Percentiles rank a stretch among this genome's conserved stretches.
These are phyloP conservation scores for Ampelomyces quisqualis DNA, from an alignment of 2,329 filamentous ascomycete genomes.

Conservation along the genomic window DNA sequence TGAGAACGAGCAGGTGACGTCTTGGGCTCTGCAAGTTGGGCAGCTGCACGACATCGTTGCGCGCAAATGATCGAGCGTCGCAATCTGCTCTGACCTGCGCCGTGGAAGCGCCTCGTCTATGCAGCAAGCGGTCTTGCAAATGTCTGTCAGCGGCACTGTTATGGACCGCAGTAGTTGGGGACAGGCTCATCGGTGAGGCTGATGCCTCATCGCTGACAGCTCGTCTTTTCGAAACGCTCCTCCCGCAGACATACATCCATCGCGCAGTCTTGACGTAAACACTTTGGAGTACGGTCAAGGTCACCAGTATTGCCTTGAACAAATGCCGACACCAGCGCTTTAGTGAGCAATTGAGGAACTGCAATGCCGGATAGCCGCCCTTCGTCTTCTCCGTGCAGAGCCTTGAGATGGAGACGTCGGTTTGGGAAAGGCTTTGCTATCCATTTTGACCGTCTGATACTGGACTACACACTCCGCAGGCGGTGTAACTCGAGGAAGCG, in stretches of 20 bases:
- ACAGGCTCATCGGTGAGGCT: neutral
- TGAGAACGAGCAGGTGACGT: neutral
- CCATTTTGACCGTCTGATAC: too few relatives aligned
- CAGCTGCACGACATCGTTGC: neutral
- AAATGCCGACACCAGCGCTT: too few relatives aligned
- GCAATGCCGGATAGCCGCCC: too few relatives aligned
- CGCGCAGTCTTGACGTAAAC: too few relatives aligned
- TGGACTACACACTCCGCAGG: too few relatives aligned
- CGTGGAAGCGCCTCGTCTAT: slow-evolving; percentile 1
- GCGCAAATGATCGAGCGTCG: neutral
- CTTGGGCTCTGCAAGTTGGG: neutral
- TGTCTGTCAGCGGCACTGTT: neutral
- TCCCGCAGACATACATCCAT: neutral
- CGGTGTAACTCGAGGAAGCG: too few relatives aligned
- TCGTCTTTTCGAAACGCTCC: neutral
- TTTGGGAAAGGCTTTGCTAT: too few relatives aligned
- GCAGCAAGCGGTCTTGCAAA: neutral
- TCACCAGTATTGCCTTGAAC: too few relatives aligned
- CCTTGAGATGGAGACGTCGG: too few relatives aligned
- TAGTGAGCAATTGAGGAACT: too few relatives aligned
- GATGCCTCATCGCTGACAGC: neutral
- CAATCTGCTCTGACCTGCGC: neutral
- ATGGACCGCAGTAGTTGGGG: neutral
- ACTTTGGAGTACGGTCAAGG: too few relatives aligned
- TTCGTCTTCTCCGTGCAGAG: too few relatives aligned